Evolutionary conservation across 306 rosid species (phyloP).

Genomic region (Glycine latifolia): DNA sequence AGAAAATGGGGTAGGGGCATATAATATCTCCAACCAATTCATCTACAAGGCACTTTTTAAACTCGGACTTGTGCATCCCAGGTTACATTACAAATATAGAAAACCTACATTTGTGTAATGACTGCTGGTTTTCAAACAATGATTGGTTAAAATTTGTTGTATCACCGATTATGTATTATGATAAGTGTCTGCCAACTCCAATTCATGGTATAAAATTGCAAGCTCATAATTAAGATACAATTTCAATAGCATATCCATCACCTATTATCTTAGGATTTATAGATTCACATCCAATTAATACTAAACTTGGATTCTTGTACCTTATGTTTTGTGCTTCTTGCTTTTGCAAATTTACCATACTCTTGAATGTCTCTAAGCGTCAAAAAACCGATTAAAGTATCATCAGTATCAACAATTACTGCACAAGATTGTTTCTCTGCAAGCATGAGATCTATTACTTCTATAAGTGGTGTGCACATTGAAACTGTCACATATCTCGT

Average conservation of each 20-base stretch:
- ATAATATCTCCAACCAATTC: conserved; percentile 25
- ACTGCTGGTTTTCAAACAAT: conserved; percentile 37
- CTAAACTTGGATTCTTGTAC: conserved; percentile 52
- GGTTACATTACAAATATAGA: conserved; percentile 25
- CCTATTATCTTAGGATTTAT: conserved; percentile 24
- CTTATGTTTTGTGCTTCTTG: conserved; percentile 67
- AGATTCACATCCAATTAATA: conserved; percentile 30
- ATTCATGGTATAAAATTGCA: conserved; percentile 14
- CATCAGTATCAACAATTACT: conserved; percentile 71
- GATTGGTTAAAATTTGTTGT: not conserved
- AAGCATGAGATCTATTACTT: conserved; percentile 85
- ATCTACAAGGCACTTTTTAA: conserved; percentile 27
- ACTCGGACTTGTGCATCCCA: conserved; percentile 28
- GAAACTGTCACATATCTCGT: conserved; percentile 74
- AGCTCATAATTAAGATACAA: conserved; percentile 30
- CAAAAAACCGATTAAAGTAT: conserved; percentile 76
- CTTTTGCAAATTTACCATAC: conserved; percentile 61
- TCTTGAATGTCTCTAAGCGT: conserved; percentile 79
- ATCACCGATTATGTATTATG: conserved; percentile 23
- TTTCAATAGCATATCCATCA: conserved; percentile 13
- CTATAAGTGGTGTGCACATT: conserved; percentile 69
- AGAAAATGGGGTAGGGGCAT: not conserved
- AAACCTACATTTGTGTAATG: conserved; percentile 20
- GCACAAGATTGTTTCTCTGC: conserved; percentile 89
- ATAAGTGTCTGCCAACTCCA: conserved; percentile 18